phyloP scores from a whole-genome alignment of 768 basidiomycete genomes.

The Mycena sanguinolenta region DNA sequence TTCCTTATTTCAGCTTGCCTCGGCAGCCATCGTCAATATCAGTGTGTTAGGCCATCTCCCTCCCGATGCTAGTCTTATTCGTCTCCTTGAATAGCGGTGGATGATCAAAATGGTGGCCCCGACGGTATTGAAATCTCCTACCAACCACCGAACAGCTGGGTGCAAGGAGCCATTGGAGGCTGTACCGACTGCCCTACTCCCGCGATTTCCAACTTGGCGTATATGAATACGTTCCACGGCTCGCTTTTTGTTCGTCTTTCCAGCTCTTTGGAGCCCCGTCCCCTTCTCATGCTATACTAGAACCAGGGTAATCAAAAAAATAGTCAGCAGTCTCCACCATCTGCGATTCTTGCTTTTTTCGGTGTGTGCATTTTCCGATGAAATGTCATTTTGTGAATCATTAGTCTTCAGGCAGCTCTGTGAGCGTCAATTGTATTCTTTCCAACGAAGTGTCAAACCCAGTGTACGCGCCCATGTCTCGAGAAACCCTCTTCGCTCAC shows the following conservation, averaged over 20 bases:
- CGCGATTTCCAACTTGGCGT: background rate
- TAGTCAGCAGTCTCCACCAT: background rate
- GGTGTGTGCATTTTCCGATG: background rate
- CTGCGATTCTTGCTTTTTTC: constrained; percentile 18
- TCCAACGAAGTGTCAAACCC: constrained; percentile 18
- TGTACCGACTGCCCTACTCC: constrained; percentile 9
- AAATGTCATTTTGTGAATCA: background rate
- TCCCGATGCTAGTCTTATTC: background rate
- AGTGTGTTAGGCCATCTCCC: constrained; percentile 13
- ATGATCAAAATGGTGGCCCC: constrained; percentile 22
- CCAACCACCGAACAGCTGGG: constrained; percentile 18
- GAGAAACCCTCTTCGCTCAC: background rate
- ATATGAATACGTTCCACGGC: constrained; percentile 16
- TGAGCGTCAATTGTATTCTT: constrained; percentile 31
- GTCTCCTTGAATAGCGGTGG: constrained; percentile 8
- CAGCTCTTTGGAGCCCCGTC: background rate
- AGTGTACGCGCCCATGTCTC: constrained; percentile 1
- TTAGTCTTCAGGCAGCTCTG: constrained; percentile 21
- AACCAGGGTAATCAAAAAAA: background rate
- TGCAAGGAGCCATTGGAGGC: background rate
- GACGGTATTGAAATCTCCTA: constrained; percentile 21
- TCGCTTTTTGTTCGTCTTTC: constrained; percentile 14
- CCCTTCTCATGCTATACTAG: background rate
- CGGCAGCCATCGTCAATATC: background rate
- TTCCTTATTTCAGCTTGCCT: constrained; percentile 18